Conservation (phyloP, 2,329 filamentous ascomycete genomes). For the Phaeosphaeria sp. region DNA sequence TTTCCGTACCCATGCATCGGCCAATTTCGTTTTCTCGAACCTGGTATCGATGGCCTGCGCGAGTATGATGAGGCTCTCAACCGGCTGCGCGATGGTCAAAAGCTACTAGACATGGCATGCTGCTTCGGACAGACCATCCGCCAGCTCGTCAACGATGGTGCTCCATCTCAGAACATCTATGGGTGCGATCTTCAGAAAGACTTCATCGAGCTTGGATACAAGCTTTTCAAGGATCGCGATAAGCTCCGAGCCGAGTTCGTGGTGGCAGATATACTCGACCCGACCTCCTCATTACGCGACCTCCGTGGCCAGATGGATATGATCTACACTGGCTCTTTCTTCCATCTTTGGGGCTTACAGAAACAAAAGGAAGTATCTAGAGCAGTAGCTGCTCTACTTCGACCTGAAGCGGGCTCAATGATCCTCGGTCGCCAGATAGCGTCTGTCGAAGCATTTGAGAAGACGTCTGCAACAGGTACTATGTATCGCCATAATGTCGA, state of each 20-base stretch:
- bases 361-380: conserved; percentile 41
- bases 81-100: conserved; percentile 34
- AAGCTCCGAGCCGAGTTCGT: conserved; percentile 58
- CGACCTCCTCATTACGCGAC: conserved; percentile 30
- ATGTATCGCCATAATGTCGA: conserved; percentile 44
- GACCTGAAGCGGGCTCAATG: conserved; percentile 52
- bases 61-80: conserved; percentile 36
- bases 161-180: conserved; percentile 46
- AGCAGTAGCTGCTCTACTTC: conserved; percentile 41
- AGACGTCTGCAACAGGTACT: conserved; percentile 17
- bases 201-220: conserved; percentile 63
- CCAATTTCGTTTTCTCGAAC: conserved; percentile 39
- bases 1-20: conserved; percentile 44
- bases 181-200: conserved; percentile 48
- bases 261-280: conserved; percentile 56
- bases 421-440: conserved; percentile 63
- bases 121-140: conserved; percentile 55
- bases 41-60: conserved; percentile 23
- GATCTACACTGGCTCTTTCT: conserved; percentile 50
- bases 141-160: conserved; percentile 48
- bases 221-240: conserved; percentile 41
- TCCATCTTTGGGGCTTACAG: conserved; percentile 51
- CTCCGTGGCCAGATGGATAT: conserved; percentile 45
- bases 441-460: conserved; percentile 24
- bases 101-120: conserved; percentile 52